Base-by-base conservation (phyloP, 257 asterid species). In the Capsicum baccatum region DNA sequence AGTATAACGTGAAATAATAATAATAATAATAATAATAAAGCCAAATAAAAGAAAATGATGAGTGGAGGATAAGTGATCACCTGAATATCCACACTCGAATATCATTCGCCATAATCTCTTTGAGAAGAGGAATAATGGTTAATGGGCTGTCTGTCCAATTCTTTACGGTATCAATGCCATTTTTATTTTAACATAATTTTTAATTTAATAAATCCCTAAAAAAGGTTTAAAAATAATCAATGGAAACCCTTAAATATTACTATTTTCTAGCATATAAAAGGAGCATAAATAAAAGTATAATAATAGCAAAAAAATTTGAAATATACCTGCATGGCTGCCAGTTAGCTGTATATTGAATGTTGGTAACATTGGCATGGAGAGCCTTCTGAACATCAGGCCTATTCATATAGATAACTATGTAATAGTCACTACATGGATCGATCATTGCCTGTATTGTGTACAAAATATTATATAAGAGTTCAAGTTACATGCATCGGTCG, bases 301-400 rank as follows among this genome's bases (percentile, higher is more conserved):
- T 39, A 14, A 26, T n/a, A 19, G 21, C 3, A 14, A 42, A 17
- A 11, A 48, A 3, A 42, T 26, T 11, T 42, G 62, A 9, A 2
- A 52, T 17, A 7, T 55, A 93, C 98, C 96, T 94, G 96, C 98
- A 94, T 42, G 95, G 91, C 48, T 89, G 82, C 97, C 96, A 94
- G 60, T 86, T 39, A 39, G 42, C 26, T 9, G 69, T 89, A 74
- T 93, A 90, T 50, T 84, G 67, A 60, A 94, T 11, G 6, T 89
- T 92, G 69, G 98, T 94, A 82, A 92, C 91, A 89, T 94, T 94
- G 62, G 98, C 97, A 91, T 94, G 96, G 54, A 94, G 90, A 37
- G 97, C 93, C 79, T 89, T 71, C 42, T 94, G 98, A 59, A 94
- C 97, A 82, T 94, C 96, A 35, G 97, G 89, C 81, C 88, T 83